Evolutionary conservation across 139 green algal species (phyloP).

Genomic region (Chlamydomonas sphaeroides): DNA sequence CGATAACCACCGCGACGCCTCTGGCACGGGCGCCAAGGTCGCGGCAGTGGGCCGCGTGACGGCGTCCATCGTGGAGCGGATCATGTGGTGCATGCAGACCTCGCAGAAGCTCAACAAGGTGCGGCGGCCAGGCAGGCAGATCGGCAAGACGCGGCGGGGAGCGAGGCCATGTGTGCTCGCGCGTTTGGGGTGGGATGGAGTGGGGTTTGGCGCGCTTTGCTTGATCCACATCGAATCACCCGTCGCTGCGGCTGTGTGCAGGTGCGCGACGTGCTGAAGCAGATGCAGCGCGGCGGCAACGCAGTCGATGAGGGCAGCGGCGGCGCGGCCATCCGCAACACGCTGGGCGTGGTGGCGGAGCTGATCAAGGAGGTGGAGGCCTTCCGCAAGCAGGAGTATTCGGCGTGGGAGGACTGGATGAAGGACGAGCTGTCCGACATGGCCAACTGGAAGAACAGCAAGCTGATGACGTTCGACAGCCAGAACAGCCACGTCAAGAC

Average conservation of each 20-base stretch:
- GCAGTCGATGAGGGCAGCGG: slow-evolving; percentile 10
- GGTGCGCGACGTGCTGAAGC: slow-evolving; percentile 38
- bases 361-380: slow-evolving; percentile 60
- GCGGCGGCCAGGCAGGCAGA: too few relatives aligned
- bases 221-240: too few relatives aligned
- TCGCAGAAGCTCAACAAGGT: slow-evolving; percentile 47
- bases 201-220: too few relatives aligned
- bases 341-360: slow-evolving; percentile 53
- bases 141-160: too few relatives aligned
- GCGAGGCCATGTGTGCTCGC: too few relatives aligned
- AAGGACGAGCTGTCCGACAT: slow-evolving; percentile 64
- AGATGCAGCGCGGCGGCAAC: slow-evolving; percentile 41
- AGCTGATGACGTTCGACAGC: slow-evolving; percentile 81
- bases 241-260: too few relatives aligned
- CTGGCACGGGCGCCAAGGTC: background rate
- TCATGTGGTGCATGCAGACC: slow-evolving; percentile 48
- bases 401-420: slow-evolving; percentile 46
- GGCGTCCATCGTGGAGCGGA: slow-evolving; percentile 37
- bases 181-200: too few relatives aligned
- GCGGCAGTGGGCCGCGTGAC: slow-evolving; percentile 13
- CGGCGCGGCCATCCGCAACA: slow-evolving; percentile 43
- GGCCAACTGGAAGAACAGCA: slow-evolving; percentile 70
- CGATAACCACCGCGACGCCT: slow-evolving; percentile 44
- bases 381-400: slow-evolving; percentile 47
- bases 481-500: slow-evolving; percentile 75